Base-by-base conservation (phyloP, 768 basidiomycete genomes). In the Saitozyma podzolica region DNA sequence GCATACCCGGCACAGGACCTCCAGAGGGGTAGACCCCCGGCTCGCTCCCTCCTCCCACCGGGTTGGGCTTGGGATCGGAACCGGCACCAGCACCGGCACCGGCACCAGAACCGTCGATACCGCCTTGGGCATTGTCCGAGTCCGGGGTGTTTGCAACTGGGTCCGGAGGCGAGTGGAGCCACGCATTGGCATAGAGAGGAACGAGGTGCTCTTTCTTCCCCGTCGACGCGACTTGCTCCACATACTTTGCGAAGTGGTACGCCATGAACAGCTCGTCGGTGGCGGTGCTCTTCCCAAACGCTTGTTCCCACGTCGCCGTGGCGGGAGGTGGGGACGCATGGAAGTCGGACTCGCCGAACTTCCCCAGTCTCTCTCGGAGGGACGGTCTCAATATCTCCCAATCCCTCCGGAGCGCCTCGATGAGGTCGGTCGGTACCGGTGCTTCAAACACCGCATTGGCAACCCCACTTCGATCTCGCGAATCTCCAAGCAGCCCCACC, bases 261-360 rank as follows among this genome's bases (percentile, higher is more conserved):
- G 64, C 64, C 64, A 65, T 65, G 50, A 65, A 65, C 19, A 61
- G 40, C 55, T 65, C 64, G 42, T 61, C 59, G 29, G 59, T 52
- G 40, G 61, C 55, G 40, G 39, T 29, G 40, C 54, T 54, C 11
- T 42, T 39, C 6, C 64, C 64, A n/a, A 65, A 58, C 2, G 50
- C 42, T 11, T 49, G 40, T n/a, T n/a, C 54, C 61, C 54, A 62
- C 14, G 9, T 29, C 6, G n/a, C 55, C n/a, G 37, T 20, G 19
- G 29, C 9, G 1, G 19, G 29, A 2, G 29, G 20, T 43, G 43
- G 40, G 40, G 52, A 39, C 16, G 51, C 19, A 17, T 62, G 37
- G 17, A 54, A 11, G 45, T 40, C 42, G 39, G 48, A 40, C 37
- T 56, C 51, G n/a, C 17, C 20, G 39, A 41, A 41, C 16, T 29